These are phyloP conservation scores for Penicillium cosmopolitanum DNA, from an alignment of 495 filamentous ascomycete species.

Conservation along the genomic window DNA sequence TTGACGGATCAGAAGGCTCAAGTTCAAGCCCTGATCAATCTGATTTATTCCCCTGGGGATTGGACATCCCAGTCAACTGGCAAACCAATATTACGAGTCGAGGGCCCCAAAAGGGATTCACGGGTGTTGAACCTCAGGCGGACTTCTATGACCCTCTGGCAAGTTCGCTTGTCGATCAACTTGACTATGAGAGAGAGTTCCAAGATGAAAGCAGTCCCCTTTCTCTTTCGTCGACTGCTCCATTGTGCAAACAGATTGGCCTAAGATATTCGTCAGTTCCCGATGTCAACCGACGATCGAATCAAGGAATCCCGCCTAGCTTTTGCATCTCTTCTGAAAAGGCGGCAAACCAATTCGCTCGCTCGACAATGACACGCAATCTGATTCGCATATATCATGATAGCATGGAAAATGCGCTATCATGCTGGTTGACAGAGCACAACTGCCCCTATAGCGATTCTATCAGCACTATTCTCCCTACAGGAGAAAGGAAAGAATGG, in stretches of 20 bases:
- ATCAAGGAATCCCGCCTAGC: background rate
- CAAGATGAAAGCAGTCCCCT: background rate
- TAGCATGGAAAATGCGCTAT: conserved; percentile 50
- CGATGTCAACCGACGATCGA: background rate
- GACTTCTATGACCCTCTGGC: background rate
- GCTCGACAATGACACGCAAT: conserved; percentile 36
- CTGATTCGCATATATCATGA: conserved; percentile 53
- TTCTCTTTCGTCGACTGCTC: background rate
- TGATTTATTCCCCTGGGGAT: background rate
- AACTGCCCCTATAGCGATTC: conserved; percentile 48
- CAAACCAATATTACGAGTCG: background rate
- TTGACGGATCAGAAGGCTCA: background rate
- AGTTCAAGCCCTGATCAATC: background rate
- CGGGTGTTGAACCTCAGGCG: background rate
- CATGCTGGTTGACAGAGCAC: conserved; percentile 52
- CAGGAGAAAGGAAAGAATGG: conserved; percentile 29
- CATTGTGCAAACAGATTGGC: background rate
- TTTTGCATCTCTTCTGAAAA: conserved; percentile 16
- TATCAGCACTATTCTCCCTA: background rate
- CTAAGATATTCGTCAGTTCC: background rate
- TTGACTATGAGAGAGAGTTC: background rate
- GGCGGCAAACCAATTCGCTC: conserved; percentile 27
- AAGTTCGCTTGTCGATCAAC: background rate
- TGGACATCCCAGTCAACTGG: conserved; percentile 3
- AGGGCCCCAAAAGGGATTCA: background rate